These are phyloP conservation scores for Rhodotorula mucilaginosa DNA, from an alignment of 1,284 basidiomycete genomes.

Conservation along the genomic window DNA sequence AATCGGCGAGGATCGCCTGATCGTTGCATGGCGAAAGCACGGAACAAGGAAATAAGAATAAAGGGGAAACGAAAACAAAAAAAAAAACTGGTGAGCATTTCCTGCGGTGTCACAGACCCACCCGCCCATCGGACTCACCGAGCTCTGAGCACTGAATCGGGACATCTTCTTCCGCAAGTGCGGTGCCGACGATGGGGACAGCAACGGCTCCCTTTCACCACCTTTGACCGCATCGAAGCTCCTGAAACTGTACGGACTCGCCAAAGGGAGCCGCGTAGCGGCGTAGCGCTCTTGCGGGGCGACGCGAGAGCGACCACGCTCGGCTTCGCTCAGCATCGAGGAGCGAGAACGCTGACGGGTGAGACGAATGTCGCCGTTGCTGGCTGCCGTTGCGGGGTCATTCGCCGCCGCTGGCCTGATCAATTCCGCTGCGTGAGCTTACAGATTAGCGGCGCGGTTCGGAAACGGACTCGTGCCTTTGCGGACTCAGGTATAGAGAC, in stretches of 20 bases:
- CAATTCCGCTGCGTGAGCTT: neutral
- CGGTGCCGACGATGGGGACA: neutral
- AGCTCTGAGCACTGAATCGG: neutral
- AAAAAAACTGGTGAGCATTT: too few species aligned
- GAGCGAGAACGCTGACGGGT: neutral
- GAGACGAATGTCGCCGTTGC: too few species aligned
- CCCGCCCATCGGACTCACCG: conserved; percentile 2
- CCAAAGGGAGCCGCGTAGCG: neutral
- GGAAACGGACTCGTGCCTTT: too few species aligned
- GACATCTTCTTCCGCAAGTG: neutral
- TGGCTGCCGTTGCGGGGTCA: too few species aligned
- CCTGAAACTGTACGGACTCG: conserved; percentile 2
- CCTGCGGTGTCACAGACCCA: too few species aligned
- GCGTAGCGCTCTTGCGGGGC: neutral
- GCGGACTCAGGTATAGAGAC: neutral
- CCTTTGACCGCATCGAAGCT: neutral
- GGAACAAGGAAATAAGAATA: too few species aligned
- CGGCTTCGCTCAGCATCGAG: neutral
- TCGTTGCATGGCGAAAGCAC: too few species aligned
- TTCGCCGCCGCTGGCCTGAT: neutral
- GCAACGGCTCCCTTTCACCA: conserved; percentile 31
- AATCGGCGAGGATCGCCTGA: conserved; percentile 40
- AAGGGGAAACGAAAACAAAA: too few species aligned
- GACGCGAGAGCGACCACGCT: neutral
- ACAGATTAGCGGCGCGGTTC: too few species aligned